Conservation (phyloP, 495 filamentous ascomycete species). For the Hypomontagnella submonticulosa region DNA sequence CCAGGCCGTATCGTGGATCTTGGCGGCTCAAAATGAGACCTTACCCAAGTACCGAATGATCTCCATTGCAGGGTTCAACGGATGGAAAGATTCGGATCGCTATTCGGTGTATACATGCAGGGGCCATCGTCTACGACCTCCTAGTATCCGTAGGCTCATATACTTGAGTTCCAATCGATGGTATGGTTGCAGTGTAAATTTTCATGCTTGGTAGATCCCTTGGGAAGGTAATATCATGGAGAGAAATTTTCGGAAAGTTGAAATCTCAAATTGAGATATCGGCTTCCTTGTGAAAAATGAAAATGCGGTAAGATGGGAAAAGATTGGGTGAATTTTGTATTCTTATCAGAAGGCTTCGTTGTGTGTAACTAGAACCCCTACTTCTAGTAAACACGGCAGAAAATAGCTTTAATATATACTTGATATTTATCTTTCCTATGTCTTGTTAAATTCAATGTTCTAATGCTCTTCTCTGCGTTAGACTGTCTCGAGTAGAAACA, state of each 20-base stretch:
- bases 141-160: conserved; percentile 13
- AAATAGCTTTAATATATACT: too few species aligned
- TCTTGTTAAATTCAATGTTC: too few species aligned
- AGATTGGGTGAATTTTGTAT: background rate
- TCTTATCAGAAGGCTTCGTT: too few species aligned
- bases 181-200: conserved; percentile 19
- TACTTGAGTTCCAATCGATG: conserved; percentile 7
- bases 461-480: too few species aligned
- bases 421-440: too few species aligned
- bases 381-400: too few species aligned
- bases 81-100: conserved; percentile 42
- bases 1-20: conserved; percentile 28
- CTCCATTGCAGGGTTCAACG: conserved; percentile 31
- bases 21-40: conserved; percentile 42
- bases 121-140: conserved; percentile 13
- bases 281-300: conserved; percentile 4
- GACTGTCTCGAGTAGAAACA: too few species aligned
- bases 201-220: conserved; percentile 9
- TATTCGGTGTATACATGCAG: conserved; percentile 29
- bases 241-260: conserved; percentile 30
- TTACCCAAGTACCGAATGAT: conserved; percentile 46
- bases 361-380: too few species aligned
- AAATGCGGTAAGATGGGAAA: background rate
- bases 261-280: conserved; percentile 7
- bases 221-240: conserved; percentile 26